phyloP scores from a whole-genome alignment of 1,284 basidiomycete genomes.

The Inonotus obliquus region DNA sequence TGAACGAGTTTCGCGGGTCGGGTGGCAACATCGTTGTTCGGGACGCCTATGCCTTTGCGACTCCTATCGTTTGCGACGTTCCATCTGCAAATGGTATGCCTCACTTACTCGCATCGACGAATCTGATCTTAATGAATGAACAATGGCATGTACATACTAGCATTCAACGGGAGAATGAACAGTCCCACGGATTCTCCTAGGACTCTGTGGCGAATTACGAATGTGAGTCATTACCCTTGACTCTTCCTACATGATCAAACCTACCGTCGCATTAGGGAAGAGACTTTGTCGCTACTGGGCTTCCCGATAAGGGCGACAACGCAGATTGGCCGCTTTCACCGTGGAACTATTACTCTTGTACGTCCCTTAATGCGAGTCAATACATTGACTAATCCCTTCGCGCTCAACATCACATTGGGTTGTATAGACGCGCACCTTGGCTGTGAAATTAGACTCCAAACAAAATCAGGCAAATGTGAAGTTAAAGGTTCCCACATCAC shows the following conservation, averaged over 20 bases:
- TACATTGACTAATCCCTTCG: not conserved
- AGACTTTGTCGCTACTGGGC: constrained; percentile 24
- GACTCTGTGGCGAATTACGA: constrained; percentile 29
- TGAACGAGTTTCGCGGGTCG: constrained; percentile 23
- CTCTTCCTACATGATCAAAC: not conserved
- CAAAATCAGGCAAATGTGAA: constrained; percentile 14
- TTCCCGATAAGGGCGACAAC: constrained; percentile 26
- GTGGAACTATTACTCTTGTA: constrained; percentile 25
- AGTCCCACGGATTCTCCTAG: constrained; percentile 21
- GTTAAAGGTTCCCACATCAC: constrained; percentile 21
- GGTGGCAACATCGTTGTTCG: constrained; percentile 24
- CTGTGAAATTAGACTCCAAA: constrained; percentile 20
- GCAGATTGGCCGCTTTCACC: constrained; percentile 21
- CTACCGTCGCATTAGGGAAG: constrained; percentile 14
- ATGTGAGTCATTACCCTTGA: constrained; percentile 18
- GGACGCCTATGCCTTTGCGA: constrained; percentile 28
- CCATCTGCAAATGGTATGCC: constrained; percentile 21
- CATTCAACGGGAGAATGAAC: constrained; percentile 25
- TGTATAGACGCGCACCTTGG: constrained; percentile 22
- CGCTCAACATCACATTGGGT: not conserved
- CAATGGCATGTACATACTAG: constrained; percentile 16
- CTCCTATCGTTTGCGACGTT: constrained; percentile 26
- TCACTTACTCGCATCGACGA: not conserved
- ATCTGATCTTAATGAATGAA: not conserved
- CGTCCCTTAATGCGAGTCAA: too few relatives aligned